Conservation (phyloP, 331 rosid genomes). For the Telfairia occidentalis region DNA sequence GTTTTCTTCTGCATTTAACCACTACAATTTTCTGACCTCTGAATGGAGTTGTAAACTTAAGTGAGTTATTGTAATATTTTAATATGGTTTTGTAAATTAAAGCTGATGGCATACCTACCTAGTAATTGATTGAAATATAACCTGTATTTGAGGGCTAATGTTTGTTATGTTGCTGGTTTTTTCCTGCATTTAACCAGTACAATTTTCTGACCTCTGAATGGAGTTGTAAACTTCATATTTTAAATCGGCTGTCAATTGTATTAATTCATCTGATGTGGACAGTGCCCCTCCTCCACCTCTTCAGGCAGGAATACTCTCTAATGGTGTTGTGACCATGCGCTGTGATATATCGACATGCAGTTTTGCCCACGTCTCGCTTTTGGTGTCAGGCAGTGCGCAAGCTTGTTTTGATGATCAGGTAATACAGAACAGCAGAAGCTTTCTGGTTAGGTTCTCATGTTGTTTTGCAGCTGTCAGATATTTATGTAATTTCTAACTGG, state of each 20-base stretch:
- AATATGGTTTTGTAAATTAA: background rate
- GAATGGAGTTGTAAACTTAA: background rate
- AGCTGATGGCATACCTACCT: background rate
- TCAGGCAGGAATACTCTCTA: conserved; percentile 88
- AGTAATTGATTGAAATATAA: background rate
- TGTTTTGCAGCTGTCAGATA: conserved; percentile 16
- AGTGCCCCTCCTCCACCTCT: conserved; percentile 99
- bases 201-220: background rate
- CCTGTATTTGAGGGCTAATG: background rate
- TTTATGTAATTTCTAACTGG: background rate
- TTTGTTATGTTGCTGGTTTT: background rate
- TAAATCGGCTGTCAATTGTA: background rate
- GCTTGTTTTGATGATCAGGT: conserved; percentile 97
- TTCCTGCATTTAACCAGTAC: background rate
- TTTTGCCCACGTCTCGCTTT: conserved; percentile 80
- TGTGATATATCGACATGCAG: conserved; percentile 89
- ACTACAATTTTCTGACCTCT: background rate
- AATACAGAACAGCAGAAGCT: background rate
- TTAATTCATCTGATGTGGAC: conserved; percentile 21
- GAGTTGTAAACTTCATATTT: background rate
- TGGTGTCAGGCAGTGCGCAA: conserved; percentile 88
- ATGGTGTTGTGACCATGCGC: conserved; percentile 98
- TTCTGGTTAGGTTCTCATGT: background rate
- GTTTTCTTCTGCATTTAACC: background rate
- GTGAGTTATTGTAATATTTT: background rate